Percentiles rank a stretch among this genome's conserved stretches.
Evolutionary conservation across 495 filamentous ascomycete species (phyloP).

Genomic region (Penicillium simplicissimum): DNA sequence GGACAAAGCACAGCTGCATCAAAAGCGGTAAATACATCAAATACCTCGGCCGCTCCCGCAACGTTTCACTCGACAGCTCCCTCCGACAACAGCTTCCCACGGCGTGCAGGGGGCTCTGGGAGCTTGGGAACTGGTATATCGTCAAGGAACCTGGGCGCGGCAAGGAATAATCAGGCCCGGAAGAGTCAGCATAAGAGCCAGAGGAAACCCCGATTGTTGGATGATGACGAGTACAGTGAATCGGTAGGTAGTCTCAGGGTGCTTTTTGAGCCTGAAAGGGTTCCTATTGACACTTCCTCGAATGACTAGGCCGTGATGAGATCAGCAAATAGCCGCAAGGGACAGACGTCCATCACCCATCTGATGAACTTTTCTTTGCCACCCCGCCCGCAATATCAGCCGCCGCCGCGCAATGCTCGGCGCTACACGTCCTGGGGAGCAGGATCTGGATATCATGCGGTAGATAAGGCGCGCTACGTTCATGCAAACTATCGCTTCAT

Average conservation of each 20-base stretch:
- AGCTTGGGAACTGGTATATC: conserved; percentile 62
- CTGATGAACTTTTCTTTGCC: conserved; percentile 89
- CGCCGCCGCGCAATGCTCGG: conserved; percentile 56
- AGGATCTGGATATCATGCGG: conserved; percentile 87
- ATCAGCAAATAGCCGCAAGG: conserved; percentile 80
- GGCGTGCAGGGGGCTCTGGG: conserved; percentile 63
- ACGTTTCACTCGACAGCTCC: conserved; percentile 39
- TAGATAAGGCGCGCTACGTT: conserved; percentile 92
- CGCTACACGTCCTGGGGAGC: conserved; percentile 79
- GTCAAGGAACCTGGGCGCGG: conserved; percentile 50
- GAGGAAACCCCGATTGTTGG: conserved; percentile 55
- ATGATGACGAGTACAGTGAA: conserved; percentile 85
- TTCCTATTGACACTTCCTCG: conserved; percentile 23
- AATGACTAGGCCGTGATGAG: conserved; percentile 67
- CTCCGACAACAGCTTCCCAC: conserved; percentile 56
- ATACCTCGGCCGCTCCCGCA: conserved; percentile 39
- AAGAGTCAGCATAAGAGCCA: conserved; percentile 73
- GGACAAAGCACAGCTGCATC: conserved; percentile 41
- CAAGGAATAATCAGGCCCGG: conserved; percentile 71
- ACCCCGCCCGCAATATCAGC: conserved; percentile 67
- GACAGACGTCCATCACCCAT: conserved; percentile 96
- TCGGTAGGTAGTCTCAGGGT: conserved; percentile 50
- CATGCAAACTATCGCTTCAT: conserved; percentile 98
- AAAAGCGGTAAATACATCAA: conserved; percentile 48
- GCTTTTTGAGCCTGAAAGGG: background rate